Evolutionary conservation across 768 basidiomycete genomes (phyloP).

Genomic region (Tulasnella sp.): DNA sequence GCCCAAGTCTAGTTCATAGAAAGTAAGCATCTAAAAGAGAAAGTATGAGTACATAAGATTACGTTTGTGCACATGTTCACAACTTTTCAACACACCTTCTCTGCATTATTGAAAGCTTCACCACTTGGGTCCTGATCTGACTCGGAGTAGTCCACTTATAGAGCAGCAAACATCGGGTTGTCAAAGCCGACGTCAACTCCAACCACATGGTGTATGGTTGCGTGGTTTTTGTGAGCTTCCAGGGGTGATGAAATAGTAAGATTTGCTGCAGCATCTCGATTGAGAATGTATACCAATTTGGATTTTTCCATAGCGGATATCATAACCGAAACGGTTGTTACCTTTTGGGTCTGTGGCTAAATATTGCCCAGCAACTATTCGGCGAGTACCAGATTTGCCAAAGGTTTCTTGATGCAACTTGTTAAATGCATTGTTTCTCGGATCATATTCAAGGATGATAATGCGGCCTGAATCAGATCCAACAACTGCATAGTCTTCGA

Average conservation of each 20-base stretch:
- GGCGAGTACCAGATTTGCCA: slow-evolving; percentile 88
- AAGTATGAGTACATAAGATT: no score
- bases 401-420: slow-evolving; percentile 96
- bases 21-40: slow-evolving; percentile 78
- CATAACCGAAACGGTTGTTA: slow-evolving; percentile 86
- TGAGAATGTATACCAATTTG: slow-evolving; percentile 95
- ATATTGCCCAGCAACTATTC: slow-evolving; percentile 95
- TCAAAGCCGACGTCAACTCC: slow-evolving; percentile 98
- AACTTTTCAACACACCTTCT: slow-evolving; percentile 51
- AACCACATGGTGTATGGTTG: slow-evolving; percentile 89
- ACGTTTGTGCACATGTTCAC: no score
- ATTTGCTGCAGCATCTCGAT: slow-evolving; percentile 93
- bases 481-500: slow-evolving; percentile 91
- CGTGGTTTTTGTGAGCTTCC: slow-evolving; percentile 93
- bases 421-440: slow-evolving; percentile 76
- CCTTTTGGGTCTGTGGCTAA: slow-evolving; percentile 95
- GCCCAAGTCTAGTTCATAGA: slow-evolving; percentile 95
- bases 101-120: slow-evolving; percentile 79
- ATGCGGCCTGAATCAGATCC: slow-evolving; percentile 97
- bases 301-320: slow-evolving; percentile 89
- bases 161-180: slow-evolving; percentile 90
- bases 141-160: slow-evolving; percentile 94
- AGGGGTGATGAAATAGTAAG: slow-evolving; percentile 94
- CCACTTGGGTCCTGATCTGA: slow-evolving; percentile 93
- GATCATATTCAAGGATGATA: slow-evolving; percentile 91